A percentile compares a stretch with the other conserved stretches of the same genome.
phyloP scores from a whole-genome alignment of 352 stramenopile species.

The Pythium guiyangense region DNA sequence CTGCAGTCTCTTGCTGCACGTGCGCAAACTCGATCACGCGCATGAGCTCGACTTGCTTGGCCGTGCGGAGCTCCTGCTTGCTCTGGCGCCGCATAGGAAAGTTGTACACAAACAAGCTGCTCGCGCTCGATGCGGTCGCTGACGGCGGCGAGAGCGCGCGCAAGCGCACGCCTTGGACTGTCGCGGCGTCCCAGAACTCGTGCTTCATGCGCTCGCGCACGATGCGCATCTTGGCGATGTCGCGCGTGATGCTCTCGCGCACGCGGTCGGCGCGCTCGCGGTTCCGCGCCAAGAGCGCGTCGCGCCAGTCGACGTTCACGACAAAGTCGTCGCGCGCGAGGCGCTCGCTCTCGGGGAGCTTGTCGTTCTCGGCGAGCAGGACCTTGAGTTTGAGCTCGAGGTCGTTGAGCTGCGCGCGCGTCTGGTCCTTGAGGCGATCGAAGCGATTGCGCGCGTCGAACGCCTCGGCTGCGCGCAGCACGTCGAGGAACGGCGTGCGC shows the following conservation, averaged over 20 bases:
- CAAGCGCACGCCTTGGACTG: constrained; percentile 58
- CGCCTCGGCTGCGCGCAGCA: constrained; percentile 30
- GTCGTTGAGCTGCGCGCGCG: constrained; percentile 52
- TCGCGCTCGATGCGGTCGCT: background rate
- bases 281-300: constrained; percentile 48
- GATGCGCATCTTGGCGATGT: constrained; percentile 74
- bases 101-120: constrained; percentile 63
- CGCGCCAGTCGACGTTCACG: constrained; percentile 77
- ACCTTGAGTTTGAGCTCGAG: constrained; percentile 61
- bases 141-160: constrained; percentile 37
- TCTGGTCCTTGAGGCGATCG: constrained; percentile 64
- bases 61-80: constrained; percentile 38
- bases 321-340: constrained; percentile 88
- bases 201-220: constrained; percentile 82
- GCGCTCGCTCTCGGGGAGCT: constrained; percentile 55
- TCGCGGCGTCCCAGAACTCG: constrained; percentile 90
- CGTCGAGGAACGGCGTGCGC: constrained; percentile 36
- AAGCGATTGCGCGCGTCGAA: constrained; percentile 43
- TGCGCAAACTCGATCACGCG: constrained; percentile 64
- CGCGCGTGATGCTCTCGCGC: constrained; percentile 53
- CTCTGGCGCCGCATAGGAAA: constrained; percentile 68
- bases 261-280: constrained; percentile 50
- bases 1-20: constrained; percentile 40
- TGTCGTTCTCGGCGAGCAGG: constrained; percentile 69
- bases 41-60: constrained; percentile 53